Evolutionary conservation across 768 basidiomycete genomes (phyloP).

Genomic region (Kwoniella sp.): DNA sequence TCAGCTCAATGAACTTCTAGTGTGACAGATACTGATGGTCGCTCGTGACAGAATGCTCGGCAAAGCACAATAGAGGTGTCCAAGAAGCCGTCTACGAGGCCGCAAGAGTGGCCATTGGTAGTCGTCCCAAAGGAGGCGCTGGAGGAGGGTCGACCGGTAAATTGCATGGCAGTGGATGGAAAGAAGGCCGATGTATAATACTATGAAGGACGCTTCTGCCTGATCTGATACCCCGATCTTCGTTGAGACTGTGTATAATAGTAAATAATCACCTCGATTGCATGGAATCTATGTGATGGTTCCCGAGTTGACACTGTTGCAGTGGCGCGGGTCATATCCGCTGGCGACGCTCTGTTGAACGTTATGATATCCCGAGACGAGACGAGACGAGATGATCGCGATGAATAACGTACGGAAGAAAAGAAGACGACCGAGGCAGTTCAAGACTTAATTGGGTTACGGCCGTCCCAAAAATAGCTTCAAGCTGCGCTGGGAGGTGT

Average conservation of each 20-base stretch:
- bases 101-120: conserved; percentile 45
- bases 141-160: conserved; percentile 21
- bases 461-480: not conserved
- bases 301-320: no score
- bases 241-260: not conserved
- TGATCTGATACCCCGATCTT: not conserved
- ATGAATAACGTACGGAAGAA: no score
- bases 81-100: conserved; percentile 88
- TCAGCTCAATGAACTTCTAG: not conserved
- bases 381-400: no score
- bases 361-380: no score
- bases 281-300: no score
- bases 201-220: conserved; percentile 5
- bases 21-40: not conserved
- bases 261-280: no score
- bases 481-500: not conserved
- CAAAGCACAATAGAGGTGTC: conserved; percentile 94
- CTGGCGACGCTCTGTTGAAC: no score
- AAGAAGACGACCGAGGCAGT: no score
- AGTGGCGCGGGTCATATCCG: no score
- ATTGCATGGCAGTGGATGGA: conserved; percentile 2
- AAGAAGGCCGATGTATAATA: conserved; percentile 29
- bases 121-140: conserved; percentile 37
- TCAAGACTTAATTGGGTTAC: not conserved
- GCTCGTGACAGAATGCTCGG: conserved; percentile 77